These are phyloP conservation scores for Exsudoporus frostii DNA, from an alignment of 768 basidiomycete species.

Conservation along the genomic window DNA sequence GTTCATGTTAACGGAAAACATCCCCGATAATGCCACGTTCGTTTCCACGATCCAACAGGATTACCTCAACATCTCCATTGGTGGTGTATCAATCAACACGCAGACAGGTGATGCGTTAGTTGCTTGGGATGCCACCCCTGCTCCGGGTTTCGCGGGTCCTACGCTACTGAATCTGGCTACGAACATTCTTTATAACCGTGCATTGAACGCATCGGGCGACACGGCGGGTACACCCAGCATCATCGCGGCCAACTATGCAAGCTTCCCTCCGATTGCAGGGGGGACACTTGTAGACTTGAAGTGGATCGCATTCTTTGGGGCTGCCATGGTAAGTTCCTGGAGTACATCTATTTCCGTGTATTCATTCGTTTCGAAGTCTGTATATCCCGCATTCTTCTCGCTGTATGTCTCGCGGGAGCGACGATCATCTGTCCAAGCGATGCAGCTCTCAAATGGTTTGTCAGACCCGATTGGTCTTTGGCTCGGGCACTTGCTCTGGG, in stretches of 20 bases:
- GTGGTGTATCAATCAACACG: constrained; percentile 64
- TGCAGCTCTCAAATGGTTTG: constrained; percentile 78
- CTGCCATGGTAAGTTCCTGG: constrained; percentile 53
- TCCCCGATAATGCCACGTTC: constrained; percentile 61
- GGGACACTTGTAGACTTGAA: constrained; percentile 61
- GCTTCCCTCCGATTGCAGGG: constrained; percentile 54
- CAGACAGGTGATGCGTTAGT: constrained; percentile 50
- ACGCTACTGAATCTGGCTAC: constrained; percentile 64
- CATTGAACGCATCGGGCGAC: constrained; percentile 50
- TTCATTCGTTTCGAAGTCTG: constrained; percentile 41
- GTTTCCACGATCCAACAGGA: constrained; percentile 47
- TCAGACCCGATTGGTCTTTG: constrained; percentile 68
- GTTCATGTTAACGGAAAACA: constrained; percentile 36
- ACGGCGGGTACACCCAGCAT: constrained; percentile 40
- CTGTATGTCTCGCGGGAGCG: constrained; percentile 75
- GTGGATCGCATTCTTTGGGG: constrained; percentile 75
- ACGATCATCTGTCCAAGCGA: constrained; percentile 66
- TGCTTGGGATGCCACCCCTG: constrained; percentile 67
- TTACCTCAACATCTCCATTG: constrained; percentile 55
- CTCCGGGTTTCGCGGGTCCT: constrained; percentile 56
- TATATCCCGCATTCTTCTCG: constrained; percentile 80
- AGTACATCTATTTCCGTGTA: neutral
- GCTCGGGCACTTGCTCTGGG: constrained; percentile 78
- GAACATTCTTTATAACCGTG: constrained; percentile 64
- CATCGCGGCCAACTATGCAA: constrained; percentile 55